Base-by-base conservation (phyloP, 2,329 filamentous ascomycete genomes). In the Aspergillus ochraceoroseus region DNA sequence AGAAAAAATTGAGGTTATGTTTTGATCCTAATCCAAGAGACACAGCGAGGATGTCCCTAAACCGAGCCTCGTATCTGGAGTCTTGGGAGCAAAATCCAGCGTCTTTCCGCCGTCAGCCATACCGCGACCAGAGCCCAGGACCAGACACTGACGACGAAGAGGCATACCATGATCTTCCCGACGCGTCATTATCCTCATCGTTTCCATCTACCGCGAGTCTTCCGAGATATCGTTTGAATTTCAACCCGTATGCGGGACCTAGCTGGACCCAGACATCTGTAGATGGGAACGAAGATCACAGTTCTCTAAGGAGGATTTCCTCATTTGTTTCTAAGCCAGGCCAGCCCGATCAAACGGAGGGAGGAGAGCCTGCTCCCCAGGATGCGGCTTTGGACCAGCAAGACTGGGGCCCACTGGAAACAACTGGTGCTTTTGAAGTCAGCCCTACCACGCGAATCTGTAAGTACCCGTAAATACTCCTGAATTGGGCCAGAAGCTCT, bases 361-460 rank as follows among this genome's bases (percentile, higher is more conserved):
- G 23, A 19, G 42, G 42, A 18, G 42, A 41, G 18, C 37, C 35
- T 4, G 31, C 37, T 6, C 17, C 38, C 15, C 39, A 46, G 27
- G 44, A 48, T 22, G 38, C 38, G 7, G 40, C 43, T 3, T 46
- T 49, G 25, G 36, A 51, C 28, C 41, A 49, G 27, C 41, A 48
- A 35, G 30, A 44, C 32, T 48, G 49, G 28, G 42, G 43, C 28
- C 38, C 38, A 33, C 43, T 53, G 4, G 52, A 62, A 31, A 63
- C 64, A 2, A 61, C 51, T 5, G 58, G 58, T 9, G 74, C 75
- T 1, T 77, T 75, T 51, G 75, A 81, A 57, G 72, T 79, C 19
- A 67, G 70, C 45, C 71, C 67, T 42, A 62, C 65, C 43, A 77
- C 71, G 55, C 64, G 76, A 48, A 68, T 78, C 44, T 51, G 74